These are phyloP conservation scores for Cordyceps tenuipes DNA, from an alignment of 2,329 filamentous ascomycete species.

Conservation along the genomic window DNA sequence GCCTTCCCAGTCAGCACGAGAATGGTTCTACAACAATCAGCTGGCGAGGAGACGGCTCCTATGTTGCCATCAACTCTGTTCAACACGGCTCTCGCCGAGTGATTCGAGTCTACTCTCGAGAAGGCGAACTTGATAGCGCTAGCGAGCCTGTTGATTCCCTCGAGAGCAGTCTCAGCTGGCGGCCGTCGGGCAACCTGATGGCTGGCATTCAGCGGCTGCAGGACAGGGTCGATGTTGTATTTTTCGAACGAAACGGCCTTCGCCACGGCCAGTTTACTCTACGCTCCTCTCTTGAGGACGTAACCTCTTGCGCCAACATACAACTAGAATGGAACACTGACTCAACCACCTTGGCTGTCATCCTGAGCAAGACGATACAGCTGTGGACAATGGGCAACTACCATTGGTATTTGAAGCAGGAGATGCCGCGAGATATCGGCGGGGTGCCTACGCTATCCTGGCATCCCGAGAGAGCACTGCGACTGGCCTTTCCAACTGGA, in stretches of 20 bases:
- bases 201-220: conserved; percentile 71
- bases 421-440: conserved; percentile 45
- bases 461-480: conserved; percentile 79
- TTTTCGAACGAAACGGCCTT: conserved; percentile 95
- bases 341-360: conserved; percentile 82
- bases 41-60: conserved; percentile 93
- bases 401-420: conserved; percentile 95
- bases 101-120: conserved; percentile 82
- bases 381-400: conserved; percentile 98
- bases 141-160: conserved; percentile 91
- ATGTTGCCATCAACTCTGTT: conserved; percentile 77
- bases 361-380: conserved; percentile 66
- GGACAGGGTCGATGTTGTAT: conserved; percentile 71
- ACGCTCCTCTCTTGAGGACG: conserved; percentile 51
- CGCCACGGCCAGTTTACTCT: conserved; percentile 93
- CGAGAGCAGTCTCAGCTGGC: conserved; percentile 83
- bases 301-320: conserved; percentile 49
- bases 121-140: conserved; percentile 83
- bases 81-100: conserved; percentile 62
- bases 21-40: conserved; percentile 65
- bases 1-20: conserved; percentile 65
- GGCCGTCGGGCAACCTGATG: conserved; percentile 82
- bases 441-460: conserved; percentile 44
- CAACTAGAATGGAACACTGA: conserved; percentile 81
- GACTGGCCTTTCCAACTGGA: conserved; percentile 49